A percentile compares a stretch with the other conserved stretches of the same genome.
These are phyloP conservation scores for Sarcodon sp. DNA, from an alignment of 768 basidiomycete genomes.

Conservation along the genomic window DNA sequence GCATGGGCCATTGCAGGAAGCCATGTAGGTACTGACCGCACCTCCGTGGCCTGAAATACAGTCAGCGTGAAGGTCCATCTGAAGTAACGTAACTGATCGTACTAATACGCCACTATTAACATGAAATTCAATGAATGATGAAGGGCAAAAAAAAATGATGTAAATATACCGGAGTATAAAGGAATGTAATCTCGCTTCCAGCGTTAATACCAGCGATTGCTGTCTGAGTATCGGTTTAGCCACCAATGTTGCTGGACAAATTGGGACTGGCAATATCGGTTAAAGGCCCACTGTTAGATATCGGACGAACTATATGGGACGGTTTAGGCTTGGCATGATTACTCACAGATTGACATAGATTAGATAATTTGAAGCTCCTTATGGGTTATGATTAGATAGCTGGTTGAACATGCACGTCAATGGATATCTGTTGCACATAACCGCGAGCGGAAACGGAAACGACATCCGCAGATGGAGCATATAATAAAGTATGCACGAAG, in stretches of 20 bases:
- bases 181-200: constrained; percentile 28
- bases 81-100: too few species aligned
- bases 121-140: too few species aligned
- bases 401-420: constrained; percentile 10
- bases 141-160: too few species aligned
- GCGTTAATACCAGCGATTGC: constrained; percentile 24
- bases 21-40: constrained; percentile 39
- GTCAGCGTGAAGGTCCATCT: too few species aligned
- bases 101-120: too few species aligned
- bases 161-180: constrained; percentile 17
- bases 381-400: constrained; percentile 16
- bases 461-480: not conserved
- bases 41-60: constrained; percentile 29
- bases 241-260: constrained; percentile 30
- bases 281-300: constrained; percentile 17
- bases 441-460: constrained; percentile 13
- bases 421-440: constrained; percentile 9
- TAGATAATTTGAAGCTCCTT: not conserved
- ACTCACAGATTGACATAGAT: not conserved
- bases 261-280: constrained; percentile 19
- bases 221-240: constrained; percentile 15
- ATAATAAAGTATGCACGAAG: too few species aligned
- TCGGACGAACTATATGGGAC: constrained; percentile 14
- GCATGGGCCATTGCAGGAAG: constrained; percentile 33
- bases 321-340: constrained; percentile 1